Percentiles rank a stretch among this genome's conserved stretches.
phyloP scores from a whole-genome alignment of 257 asterid species.

The Parsonsia alboflavescens region DNA sequence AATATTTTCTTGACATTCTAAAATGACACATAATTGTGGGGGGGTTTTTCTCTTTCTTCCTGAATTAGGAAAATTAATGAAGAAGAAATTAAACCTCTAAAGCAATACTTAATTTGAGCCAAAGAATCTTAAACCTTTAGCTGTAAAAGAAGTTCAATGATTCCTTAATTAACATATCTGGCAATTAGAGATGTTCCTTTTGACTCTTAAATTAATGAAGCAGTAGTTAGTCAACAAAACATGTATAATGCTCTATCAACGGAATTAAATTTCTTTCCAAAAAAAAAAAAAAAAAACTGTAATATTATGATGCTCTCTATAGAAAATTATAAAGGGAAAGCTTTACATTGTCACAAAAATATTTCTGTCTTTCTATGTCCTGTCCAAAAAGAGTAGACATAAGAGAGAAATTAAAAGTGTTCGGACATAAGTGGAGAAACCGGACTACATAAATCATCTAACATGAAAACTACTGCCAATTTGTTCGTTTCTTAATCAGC shows the following conservation, averaged over 20 bases:
- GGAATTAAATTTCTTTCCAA: neutral
- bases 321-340: neutral
- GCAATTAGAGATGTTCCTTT: neutral
- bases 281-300: neutral
- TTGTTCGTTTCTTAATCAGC: neutral
- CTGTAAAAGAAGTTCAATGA: neutral
- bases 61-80: too few relatives aligned
- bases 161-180: neutral
- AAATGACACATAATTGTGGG: too few relatives aligned
- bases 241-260: neutral
- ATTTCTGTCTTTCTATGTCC: slow-evolving; percentile 12
- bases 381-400: slow-evolving; percentile 13
- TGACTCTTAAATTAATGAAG: neutral
- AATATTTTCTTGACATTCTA: too few relatives aligned
- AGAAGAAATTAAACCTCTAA: too few relatives aligned
- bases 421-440: slow-evolving; percentile 21
- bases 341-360: neutral
- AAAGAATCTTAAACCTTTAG: too few relatives aligned
- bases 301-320: neutral
- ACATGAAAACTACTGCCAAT: neutral
- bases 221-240: too few relatives aligned
- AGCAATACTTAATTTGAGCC: too few relatives aligned
- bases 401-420: slow-evolving; percentile 6
- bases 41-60: too few relatives aligned
- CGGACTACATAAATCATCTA: slow-evolving; percentile 14